Evolutionary conservation across 306 rosid species (phyloP), one percentile per base, ranked within the genome.

Genomic region (Vigna hirtella): DNA sequence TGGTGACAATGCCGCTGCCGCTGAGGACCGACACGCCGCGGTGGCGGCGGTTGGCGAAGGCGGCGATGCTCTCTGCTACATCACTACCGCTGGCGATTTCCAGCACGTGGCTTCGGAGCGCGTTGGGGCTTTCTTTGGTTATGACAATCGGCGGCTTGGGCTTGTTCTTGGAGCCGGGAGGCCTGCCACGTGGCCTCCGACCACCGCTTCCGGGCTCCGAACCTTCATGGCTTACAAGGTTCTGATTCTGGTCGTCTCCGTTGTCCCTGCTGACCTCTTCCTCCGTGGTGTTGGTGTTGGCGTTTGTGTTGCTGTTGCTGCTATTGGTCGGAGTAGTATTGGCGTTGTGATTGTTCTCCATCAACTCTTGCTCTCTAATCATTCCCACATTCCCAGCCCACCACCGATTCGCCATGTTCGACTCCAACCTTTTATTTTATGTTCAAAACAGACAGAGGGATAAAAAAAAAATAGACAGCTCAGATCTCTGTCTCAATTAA

Each of bases 11-110:
- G 87, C 98, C 97, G 22, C 90, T 89, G 1, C 93, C 98, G 20
- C 97, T 92, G 0, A 94, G 85, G 1, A 94, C 93, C 28, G 97
- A 89, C 5, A 94, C 92, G 1, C 98, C 98, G 1, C 93, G 83
- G 77, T 85, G 95, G 17, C 97, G 70, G 20, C 97, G 86, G 63
- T 88, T 87, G 0, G 97, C 92, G 6, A 92, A 94, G 53, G 81
- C 65, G 18, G 92, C 93, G 8, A 94, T 90, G 76, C 90, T 83
- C 71, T 89, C 92, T 0, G 81, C 90, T 2, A 94, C 85, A 67
- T 94, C 98, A 28, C 83, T 82, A 26, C 97, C 97, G 40, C 85
- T 83, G 72, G 84, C 50, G 83, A 94, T 89, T 77, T 94, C 97
- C 75, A 94, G 61, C 1, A 94, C 92, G 28, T 92, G 97, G 90